Evolutionary conservation across 371 early-diverging fungal species (phyloP).

Genomic region (Rhizopus arrhizus): DNA sequence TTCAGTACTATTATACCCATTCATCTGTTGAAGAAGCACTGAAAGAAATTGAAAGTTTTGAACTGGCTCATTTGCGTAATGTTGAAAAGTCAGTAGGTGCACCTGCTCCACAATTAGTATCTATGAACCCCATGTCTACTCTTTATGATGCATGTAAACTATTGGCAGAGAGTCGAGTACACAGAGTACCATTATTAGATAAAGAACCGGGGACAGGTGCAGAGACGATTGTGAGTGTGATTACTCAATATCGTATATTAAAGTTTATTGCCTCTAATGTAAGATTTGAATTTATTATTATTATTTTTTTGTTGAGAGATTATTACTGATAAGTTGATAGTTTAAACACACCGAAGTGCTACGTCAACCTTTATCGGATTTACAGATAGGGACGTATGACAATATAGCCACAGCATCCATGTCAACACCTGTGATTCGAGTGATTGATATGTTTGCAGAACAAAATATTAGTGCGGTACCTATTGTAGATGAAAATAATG

Average conservation of each 20-base stretch:
- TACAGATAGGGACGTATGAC: slow-evolving; percentile 85
- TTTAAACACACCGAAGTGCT: slow-evolving; percentile 67
- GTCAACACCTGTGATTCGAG: slow-evolving; percentile 81
- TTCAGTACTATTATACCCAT: slow-evolving; percentile 86
- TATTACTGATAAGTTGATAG: slow-evolving; percentile 27
- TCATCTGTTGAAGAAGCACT: slow-evolving; percentile 77
- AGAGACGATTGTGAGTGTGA: slow-evolving; percentile 88
- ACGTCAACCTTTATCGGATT: slow-evolving; percentile 69
- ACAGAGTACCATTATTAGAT: slow-evolving; percentile 89
- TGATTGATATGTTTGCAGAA: slow-evolving; percentile 87
- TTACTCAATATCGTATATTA: slow-evolving; percentile 90
- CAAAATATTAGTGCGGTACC: slow-evolving; percentile 89
- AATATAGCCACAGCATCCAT: slow-evolving; percentile 78
- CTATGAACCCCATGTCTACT: slow-evolving; percentile 81
- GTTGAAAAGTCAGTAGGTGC: slow-evolving; percentile 61
- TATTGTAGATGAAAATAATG: slow-evolving; percentile 83
- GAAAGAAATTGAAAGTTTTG: slow-evolving; percentile 83
- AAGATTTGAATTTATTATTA: slow-evolving; percentile 21
- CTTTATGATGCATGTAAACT: slow-evolving; percentile 81
- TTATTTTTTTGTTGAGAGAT: slow-evolving; percentile 1
- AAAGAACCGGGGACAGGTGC: slow-evolving; percentile 69
- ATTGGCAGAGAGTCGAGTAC: slow-evolving; percentile 77
- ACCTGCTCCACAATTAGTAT: slow-evolving; percentile 62
- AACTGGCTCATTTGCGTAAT: slow-evolving; percentile 72
- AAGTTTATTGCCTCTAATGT: slow-evolving; percentile 89